phyloP scores from a whole-genome alignment of 139 green algal species.

The Parachlorella kessleri region DNA sequence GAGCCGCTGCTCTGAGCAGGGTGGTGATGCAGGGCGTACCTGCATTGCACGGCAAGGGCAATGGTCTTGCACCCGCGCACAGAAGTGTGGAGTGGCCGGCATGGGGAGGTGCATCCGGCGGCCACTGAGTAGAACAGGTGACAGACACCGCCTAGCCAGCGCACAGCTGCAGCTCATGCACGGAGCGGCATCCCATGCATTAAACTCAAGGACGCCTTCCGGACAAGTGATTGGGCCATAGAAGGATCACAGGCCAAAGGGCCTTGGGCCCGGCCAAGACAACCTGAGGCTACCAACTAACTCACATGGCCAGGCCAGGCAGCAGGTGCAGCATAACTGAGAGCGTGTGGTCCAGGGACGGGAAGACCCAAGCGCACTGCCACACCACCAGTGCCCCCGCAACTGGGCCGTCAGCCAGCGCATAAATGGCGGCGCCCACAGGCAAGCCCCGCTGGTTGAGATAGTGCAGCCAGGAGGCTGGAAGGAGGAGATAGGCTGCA shows the following conservation, averaged over 20 bases:
- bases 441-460: too few relatives aligned
- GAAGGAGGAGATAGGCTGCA: conserved; percentile 35
- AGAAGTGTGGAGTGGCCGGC: too few relatives aligned
- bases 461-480: conserved; percentile 2
- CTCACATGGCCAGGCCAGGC: conserved; percentile 66
- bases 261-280: neutral
- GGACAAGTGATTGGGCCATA: neutral
- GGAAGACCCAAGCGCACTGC: conserved; percentile 67
- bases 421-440: conserved; percentile 48
- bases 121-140: too few relatives aligned
- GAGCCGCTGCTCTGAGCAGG: too few relatives aligned
- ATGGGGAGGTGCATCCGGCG: too few relatives aligned
- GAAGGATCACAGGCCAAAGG: neutral
- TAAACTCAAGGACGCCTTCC: too few relatives aligned
- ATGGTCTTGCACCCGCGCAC: too few relatives aligned
- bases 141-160: too few relatives aligned
- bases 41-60: too few relatives aligned
- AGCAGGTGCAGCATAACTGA: conserved; percentile 72
- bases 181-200: too few relatives aligned
- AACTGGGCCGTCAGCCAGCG: conserved; percentile 61
- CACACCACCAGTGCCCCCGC: conserved; percentile 54
- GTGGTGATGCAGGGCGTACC: too few relatives aligned
- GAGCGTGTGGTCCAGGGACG: conserved; percentile 46
- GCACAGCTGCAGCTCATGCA: too few relatives aligned
- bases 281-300: conserved; percentile 35